phyloP scores from a whole-genome alignment of 805 yeast species.

The Pichia sporocuriosa region DNA sequence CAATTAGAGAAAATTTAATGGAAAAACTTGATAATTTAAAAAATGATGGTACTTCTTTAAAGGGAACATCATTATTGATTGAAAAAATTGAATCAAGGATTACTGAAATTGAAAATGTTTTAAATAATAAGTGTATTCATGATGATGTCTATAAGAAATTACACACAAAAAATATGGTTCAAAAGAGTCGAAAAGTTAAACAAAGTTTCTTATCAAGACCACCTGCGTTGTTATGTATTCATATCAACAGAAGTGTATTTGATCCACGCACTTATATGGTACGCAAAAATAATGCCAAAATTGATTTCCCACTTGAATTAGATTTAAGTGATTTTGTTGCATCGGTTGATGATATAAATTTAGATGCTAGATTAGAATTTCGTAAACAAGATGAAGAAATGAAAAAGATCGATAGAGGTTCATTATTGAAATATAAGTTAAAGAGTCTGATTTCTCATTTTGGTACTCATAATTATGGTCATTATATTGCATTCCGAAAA shows the following conservation, averaged over 20 bases:
- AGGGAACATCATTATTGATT: constrained; percentile 11
- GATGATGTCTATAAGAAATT: constrained; percentile 72
- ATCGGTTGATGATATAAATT: constrained; percentile 59
- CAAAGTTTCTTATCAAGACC: constrained; percentile 76
- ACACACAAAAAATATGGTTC: constrained; percentile 67
- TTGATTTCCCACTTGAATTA: constrained; percentile 64
- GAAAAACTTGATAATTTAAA: constrained; percentile 29
- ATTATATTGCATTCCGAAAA: constrained; percentile 82
- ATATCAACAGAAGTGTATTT: constrained; percentile 88
- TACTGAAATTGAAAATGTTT: constrained; percentile 42
- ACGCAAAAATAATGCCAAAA: constrained; percentile 76
- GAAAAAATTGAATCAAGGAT: constrained; percentile 41
- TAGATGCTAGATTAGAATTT: constrained; percentile 76
- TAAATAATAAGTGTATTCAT: constrained; percentile 60
- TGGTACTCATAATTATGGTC: constrained; percentile 97
- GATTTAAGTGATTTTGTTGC: constrained; percentile 67
- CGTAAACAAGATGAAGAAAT: constrained; percentile 48
- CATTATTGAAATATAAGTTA: constrained; percentile 49
- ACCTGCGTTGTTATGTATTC: constrained; percentile 77
- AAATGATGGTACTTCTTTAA: constrained; percentile 11
- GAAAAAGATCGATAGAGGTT: constrained; percentile 2
- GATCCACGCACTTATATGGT: constrained; percentile 81
- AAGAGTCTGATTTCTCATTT: constrained; percentile 87
- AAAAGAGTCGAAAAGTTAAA: constrained; percentile 74
- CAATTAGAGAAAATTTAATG: constrained; percentile 46